phyloP scores from a whole-genome alignment of 768 basidiomycete species.

The Neoboletus subvelutipes region DNA sequence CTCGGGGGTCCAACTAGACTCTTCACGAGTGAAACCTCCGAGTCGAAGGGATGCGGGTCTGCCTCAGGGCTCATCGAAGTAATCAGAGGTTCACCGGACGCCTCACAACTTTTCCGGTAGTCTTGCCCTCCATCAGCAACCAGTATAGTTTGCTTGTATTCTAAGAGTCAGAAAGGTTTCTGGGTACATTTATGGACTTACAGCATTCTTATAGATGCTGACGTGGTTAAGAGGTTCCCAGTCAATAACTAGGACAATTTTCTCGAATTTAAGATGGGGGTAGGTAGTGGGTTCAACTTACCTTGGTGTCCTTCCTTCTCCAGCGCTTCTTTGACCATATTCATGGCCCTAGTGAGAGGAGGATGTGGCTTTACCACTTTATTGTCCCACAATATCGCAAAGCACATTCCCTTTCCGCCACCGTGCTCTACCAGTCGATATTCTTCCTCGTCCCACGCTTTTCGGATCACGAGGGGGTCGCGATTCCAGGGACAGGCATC shows the following conservation, averaged over 20 bases:
- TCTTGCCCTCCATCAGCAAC: constrained; percentile 44
- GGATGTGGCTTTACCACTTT: constrained; percentile 59
- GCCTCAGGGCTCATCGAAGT: constrained; percentile 37
- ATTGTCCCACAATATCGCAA: constrained; percentile 69
- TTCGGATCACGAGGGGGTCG: constrained; percentile 60
- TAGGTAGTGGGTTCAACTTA: constrained; percentile 23
- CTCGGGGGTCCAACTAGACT: constrained; percentile 44
- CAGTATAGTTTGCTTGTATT: constrained; percentile 36
- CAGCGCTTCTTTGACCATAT: constrained; percentile 57
- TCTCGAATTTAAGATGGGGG: constrained; percentile 2
- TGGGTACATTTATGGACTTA: constrained; percentile 2
- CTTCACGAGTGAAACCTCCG: constrained; percentile 45
- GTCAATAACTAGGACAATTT: constrained; percentile 46
- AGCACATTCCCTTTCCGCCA: constrained; percentile 48
- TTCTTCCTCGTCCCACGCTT: constrained; percentile 58
- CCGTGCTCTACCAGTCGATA: constrained; percentile 64
- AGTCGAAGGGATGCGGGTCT: constrained; percentile 37
- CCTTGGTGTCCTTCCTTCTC: constrained; percentile 66
- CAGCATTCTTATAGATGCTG: constrained; percentile 31
- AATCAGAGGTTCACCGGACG: constrained; percentile 45
- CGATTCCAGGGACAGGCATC: constrained; percentile 56
- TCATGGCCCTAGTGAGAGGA: constrained; percentile 61
- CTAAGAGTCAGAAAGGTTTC: not conserved
- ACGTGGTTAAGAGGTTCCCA: constrained; percentile 62
- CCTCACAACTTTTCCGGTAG: constrained; percentile 33